phyloP scores from a whole-genome alignment of 208 protist species.

The Leishmania guyanensis region DNA sequence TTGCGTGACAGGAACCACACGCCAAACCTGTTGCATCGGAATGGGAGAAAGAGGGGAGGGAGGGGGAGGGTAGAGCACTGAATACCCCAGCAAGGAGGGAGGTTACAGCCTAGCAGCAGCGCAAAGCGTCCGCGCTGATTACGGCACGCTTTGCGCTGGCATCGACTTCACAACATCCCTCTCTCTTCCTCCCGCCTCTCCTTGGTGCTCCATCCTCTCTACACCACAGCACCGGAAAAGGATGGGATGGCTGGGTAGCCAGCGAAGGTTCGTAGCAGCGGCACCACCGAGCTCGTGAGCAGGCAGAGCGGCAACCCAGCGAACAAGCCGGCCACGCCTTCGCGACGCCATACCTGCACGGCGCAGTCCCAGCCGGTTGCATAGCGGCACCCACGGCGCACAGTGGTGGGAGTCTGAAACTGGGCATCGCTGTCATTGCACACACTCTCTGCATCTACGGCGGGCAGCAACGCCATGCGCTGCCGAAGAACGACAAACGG shows the following conservation, averaged over 20 bases:
- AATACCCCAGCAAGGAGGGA: not conserved
- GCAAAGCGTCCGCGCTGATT: not conserved
- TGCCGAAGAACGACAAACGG: conserved; percentile 45
- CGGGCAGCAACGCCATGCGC: conserved; percentile 42
- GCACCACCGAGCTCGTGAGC: conserved; percentile 23
- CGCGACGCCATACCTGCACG: conserved; percentile 16
- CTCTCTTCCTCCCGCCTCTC: not conserved
- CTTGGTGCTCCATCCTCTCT: not conserved
- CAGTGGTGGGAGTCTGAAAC: not conserved
- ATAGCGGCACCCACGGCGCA: conserved; percentile 27
- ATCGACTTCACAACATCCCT: not conserved
- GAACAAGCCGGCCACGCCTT: conserved; percentile 24
- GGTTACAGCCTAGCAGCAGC: not conserved
- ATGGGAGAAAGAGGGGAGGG: not conserved
- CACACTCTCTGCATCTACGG: not conserved
- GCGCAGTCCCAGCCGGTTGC: conserved; percentile 29
- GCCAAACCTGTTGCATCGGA: not conserved
- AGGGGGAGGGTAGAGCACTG: not conserved
- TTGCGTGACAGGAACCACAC: not conserved
- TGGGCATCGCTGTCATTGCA: not conserved
- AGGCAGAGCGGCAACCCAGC: conserved; percentile 32
- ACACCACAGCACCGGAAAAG: conserved; percentile 23
- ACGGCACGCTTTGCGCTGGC: not conserved
- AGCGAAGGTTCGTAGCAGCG: conserved; percentile 26
- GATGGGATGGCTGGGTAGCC: conserved; percentile 25